Evolutionary conservation across 345 rosid species (phyloP).

Genomic region (Brassica rapa): DNA sequence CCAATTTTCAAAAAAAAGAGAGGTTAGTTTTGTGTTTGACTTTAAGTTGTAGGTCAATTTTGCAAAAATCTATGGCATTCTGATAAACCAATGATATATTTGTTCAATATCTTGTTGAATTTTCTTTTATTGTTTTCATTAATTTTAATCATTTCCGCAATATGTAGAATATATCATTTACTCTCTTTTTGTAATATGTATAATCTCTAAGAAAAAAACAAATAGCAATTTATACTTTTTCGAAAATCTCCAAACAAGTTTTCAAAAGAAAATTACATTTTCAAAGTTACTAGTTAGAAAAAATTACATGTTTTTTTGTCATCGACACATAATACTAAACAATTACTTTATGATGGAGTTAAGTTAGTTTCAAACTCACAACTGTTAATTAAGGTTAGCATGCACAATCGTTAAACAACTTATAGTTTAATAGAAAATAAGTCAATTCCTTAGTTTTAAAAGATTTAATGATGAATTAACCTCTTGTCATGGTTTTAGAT

Average conservation of each 20-base stretch:
- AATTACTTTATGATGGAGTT: background rate
- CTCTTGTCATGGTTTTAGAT: background rate
- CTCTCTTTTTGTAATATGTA: background rate
- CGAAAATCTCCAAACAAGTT: background rate
- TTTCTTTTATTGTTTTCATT: background rate
- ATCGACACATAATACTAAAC: background rate
- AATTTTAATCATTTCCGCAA: background rate
- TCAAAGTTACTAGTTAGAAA: background rate
- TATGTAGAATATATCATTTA: background rate
- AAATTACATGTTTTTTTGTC: background rate
- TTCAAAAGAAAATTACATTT: background rate
- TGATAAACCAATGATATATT: background rate
- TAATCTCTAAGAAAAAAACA: background rate
- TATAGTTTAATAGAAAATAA: background rate
- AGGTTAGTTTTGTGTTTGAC: no score
- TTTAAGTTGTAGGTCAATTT: no score
- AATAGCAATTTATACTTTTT: background rate
- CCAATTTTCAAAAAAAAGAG: no score
- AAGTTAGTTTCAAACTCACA: background rate
- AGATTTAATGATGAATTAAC: background rate
- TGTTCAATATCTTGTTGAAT: background rate
- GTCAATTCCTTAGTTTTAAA: background rate
- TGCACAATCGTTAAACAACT: background rate
- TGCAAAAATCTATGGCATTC: no score
- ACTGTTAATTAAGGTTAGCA: background rate